Conservation (phyloP, 164 flowering plant species). For the Vitis rupestris region DNA sequence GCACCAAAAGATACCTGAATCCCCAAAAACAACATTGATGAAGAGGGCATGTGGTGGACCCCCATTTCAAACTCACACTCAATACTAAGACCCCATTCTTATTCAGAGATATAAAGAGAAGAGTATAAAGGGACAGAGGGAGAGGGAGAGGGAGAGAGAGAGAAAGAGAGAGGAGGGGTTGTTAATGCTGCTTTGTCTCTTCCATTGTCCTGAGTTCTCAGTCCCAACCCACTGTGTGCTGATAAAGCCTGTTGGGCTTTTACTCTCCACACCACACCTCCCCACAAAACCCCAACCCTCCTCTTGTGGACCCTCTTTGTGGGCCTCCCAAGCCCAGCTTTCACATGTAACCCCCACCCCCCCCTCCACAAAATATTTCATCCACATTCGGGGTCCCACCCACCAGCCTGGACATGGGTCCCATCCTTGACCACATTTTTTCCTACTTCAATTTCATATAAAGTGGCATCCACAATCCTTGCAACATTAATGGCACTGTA, state of each 20-base stretch:
- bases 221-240: not conserved
- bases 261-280: not conserved
- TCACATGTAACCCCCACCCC: slow-evolving; percentile 16
- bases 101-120: not conserved
- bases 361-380: not conserved
- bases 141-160: not conserved
- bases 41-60: no score
- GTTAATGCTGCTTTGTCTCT: slow-evolving; percentile 29
- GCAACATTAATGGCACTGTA: no score
- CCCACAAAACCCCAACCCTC: not conserved
- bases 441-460: no score
- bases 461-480: no score
- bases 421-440: not conserved
- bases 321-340: slow-evolving; percentile 15
- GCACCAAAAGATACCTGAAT: no score
- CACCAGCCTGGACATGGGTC: not conserved
- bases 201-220: slow-evolving; percentile 3
- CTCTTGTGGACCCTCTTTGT: slow-evolving; percentile 1
- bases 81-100: not conserved
- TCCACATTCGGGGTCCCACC: no score
- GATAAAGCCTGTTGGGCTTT: slow-evolving; percentile 1
- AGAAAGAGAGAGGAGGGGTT: not conserved
- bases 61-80: no score
- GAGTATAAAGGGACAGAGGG: slow-evolving; percentile 1
- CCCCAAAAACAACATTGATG: no score